A percentile compares a stretch with the other conserved stretches of the same genome.
Conservation (phyloP, 2,329 filamentous ascomycete species). For the Alternaria dauci region DNA sequence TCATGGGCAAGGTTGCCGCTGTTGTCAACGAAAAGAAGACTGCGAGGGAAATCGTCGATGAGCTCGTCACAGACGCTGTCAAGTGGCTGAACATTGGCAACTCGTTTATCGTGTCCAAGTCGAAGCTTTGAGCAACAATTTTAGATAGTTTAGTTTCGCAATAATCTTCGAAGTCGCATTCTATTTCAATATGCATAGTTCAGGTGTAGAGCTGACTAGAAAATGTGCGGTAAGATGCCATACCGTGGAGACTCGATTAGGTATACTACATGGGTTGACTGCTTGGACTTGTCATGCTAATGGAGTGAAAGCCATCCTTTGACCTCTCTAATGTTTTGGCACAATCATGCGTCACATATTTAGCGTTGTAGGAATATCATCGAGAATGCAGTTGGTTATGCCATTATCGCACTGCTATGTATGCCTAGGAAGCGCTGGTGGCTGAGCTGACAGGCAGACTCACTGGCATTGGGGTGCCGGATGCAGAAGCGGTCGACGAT, state of each 20-base stretch:
- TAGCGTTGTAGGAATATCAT: not conserved
- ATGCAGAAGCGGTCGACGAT: constrained; percentile 26
- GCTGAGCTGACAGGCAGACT: constrained; percentile 40
- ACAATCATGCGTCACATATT: not conserved
- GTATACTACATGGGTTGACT: not conserved
- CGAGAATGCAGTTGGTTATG: constrained; percentile 19
- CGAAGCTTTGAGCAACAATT: constrained; percentile 41
- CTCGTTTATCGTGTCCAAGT: constrained; percentile 62
- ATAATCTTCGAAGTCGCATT: not conserved
- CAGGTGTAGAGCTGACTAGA: not conserved
- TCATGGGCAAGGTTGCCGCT: constrained; percentile 97
- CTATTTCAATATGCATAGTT: not conserved
- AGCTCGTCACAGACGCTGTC: constrained; percentile 86
- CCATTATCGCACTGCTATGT: constrained; percentile 6
- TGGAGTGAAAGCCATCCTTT: not conserved
- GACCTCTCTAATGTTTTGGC: not conserved
- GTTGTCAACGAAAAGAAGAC: constrained; percentile 92
- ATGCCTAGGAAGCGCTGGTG: constrained; percentile 24
- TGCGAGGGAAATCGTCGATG: constrained; percentile 91
- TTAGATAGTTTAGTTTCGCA: not conserved
- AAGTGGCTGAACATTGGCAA: constrained; percentile 73
- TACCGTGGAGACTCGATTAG: not conserved
- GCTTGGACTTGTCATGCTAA: not conserved
- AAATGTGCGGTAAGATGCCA: not conserved
- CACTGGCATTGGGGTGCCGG: constrained; percentile 41